phyloP scores from a whole-genome alignment of 495 filamentous ascomycete species.

The Lindgomyces ingoldianus region DNA sequence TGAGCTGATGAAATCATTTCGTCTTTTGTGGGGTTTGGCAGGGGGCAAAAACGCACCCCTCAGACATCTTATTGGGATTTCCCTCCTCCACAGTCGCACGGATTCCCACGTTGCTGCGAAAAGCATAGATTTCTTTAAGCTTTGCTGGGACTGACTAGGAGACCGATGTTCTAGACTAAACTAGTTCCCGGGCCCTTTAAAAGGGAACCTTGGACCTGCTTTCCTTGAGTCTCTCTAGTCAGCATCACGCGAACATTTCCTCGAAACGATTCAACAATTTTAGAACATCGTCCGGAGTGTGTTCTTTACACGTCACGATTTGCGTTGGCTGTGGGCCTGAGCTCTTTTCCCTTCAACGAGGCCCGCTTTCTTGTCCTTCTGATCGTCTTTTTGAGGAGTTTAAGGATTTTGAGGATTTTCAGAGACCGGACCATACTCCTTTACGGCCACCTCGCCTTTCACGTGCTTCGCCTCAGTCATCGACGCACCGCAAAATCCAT shows the following conservation, averaged over 20 bases:
- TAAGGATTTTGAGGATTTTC: no score
- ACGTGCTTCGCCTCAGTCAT: slow-evolving; percentile 18
- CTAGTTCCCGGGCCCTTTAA: background rate
- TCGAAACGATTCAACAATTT: background rate
- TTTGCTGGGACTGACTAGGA: background rate
- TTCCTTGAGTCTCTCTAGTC: background rate
- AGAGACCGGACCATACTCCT: background rate
- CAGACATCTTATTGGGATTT: no score
- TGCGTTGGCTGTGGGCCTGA: no score
- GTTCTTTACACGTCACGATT: no score
- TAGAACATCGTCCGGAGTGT: no score
- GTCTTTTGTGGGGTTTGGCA: no score
- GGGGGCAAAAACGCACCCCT: background rate
- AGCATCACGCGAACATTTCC: background rate
- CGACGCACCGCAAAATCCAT: background rate
- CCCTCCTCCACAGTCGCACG: no score
- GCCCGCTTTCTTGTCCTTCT: background rate
- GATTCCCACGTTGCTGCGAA: no score
- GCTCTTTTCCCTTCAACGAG: no score
- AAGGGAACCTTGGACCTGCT: background rate
- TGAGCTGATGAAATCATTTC: background rate
- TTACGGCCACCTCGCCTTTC: slow-evolving; percentile 21
- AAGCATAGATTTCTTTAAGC: background rate
- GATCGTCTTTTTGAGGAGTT: background rate
- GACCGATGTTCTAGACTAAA: background rate